phyloP scores from a whole-genome alignment of 75 land plant species.

The Pinus albicaulis region DNA sequence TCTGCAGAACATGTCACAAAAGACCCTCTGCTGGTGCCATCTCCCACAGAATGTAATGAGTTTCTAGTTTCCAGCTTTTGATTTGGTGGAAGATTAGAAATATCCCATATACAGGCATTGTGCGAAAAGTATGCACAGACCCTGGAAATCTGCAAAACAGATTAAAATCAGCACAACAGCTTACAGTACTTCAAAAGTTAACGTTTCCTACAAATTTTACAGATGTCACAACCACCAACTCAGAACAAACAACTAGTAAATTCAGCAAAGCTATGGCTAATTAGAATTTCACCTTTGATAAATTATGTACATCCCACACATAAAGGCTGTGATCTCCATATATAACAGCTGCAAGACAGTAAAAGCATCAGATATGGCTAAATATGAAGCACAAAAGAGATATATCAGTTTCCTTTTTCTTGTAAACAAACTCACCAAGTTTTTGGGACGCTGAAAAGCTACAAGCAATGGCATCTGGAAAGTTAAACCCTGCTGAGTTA shows the following conservation, averaged over 20 bases:
- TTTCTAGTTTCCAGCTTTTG: slow-evolving; percentile 19
- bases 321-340: slow-evolving; percentile 78
- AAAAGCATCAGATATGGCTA: background rate
- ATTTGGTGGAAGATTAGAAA: slow-evolving; percentile 38
- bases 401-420: background rate
- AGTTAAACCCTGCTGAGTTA: slow-evolving; percentile 23
- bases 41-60: slow-evolving; percentile 32
- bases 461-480: slow-evolving; percentile 83
- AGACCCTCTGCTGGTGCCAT: slow-evolving; percentile 27
- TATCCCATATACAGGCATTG: slow-evolving; percentile 76
- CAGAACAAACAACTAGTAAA: background rate
- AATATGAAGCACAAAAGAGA: background rate
- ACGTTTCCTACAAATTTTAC: background rate
- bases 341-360: slow-evolving; percentile 60
- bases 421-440: slow-evolving; percentile 40
- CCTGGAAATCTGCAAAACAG: slow-evolving; percentile 41
- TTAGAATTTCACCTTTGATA: slow-evolving; percentile 40
- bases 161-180: background rate
- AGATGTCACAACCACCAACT: background rate
- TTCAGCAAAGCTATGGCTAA: background rate
- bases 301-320: slow-evolving; percentile 61
- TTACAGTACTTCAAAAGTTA: too few relatives aligned
- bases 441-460: slow-evolving; percentile 42
- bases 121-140: slow-evolving; percentile 52
- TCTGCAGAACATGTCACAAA: slow-evolving; percentile 84